phyloP scores from a whole-genome alignment of 805 yeast genomes.

The Myxozyma monticola region DNA sequence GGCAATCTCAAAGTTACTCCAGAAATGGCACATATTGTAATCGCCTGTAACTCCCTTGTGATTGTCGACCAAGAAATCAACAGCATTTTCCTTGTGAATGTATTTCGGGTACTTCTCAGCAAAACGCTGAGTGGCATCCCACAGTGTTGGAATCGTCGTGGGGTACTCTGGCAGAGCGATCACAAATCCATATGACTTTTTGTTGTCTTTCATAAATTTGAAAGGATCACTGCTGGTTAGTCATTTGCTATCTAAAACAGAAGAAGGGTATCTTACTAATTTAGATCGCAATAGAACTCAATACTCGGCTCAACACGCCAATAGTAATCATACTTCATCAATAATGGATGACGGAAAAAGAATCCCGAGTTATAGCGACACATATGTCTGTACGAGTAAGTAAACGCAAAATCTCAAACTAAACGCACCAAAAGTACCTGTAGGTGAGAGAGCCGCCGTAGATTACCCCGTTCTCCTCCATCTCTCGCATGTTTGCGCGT shows the following conservation, averaged over 20 bases:
- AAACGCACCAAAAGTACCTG: conserved; percentile 17
- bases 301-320: conserved; percentile 95
- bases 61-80: conserved; percentile 68
- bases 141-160: conserved; percentile 72
- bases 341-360: conserved; percentile 73
- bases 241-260: neutral
- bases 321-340: conserved; percentile 81
- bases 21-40: conserved; percentile 76
- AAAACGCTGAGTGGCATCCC: conserved; percentile 71
- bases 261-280: conserved; percentile 19
- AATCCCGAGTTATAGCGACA: conserved; percentile 90
- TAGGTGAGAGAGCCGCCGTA: conserved; percentile 69
- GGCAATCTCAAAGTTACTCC: conserved; percentile 78
- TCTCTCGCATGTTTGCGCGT: conserved; percentile 53
- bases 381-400: conserved; percentile 69
- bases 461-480: conserved; percentile 54
- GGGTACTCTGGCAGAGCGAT: conserved; percentile 68
- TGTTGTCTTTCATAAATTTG: conserved; percentile 75
- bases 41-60: conserved; percentile 61
- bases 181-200: conserved; percentile 73
- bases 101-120: conserved; percentile 58
- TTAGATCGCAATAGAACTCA: conserved; percentile 74
- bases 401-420: conserved; percentile 2
- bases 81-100: conserved; percentile 59
- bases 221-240: conserved; percentile 57